These are phyloP conservation scores for Candida golubevii DNA, from an alignment of 805 yeast genomes.

Conservation along the genomic window DNA sequence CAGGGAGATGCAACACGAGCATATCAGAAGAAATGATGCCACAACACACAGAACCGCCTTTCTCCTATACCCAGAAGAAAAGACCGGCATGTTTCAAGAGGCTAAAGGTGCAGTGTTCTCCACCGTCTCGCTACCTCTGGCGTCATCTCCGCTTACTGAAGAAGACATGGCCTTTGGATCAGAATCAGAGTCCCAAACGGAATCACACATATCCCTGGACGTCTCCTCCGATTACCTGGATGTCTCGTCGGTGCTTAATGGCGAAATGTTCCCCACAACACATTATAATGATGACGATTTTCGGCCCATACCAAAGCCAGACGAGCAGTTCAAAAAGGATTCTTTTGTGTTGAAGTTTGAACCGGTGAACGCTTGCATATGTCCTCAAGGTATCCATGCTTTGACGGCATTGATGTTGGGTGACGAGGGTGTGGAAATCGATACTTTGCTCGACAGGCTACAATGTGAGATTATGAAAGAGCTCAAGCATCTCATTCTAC, in stretches of 20 bases:
- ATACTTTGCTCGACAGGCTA: constrained; percentile 55
- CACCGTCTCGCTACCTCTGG: constrained; percentile 59
- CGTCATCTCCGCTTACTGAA: constrained; percentile 54
- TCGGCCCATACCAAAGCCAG: constrained; percentile 25
- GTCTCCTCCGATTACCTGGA: constrained; percentile 10
- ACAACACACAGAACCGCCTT: constrained; percentile 81
- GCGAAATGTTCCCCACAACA: constrained; percentile 21
- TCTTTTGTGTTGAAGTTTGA: constrained; percentile 54
- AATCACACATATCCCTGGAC: constrained; percentile 2
- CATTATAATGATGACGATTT: constrained; percentile 30
- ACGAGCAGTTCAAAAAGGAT: constrained; percentile 47
- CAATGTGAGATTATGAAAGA: constrained; percentile 55
- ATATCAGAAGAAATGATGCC: constrained; percentile 68
- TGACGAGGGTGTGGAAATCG: constrained; percentile 36
- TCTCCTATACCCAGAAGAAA: constrained; percentile 49
- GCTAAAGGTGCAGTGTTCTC: constrained; percentile 52
- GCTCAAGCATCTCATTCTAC: constrained; percentile 32
- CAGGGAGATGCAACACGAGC: constrained; percentile 55
- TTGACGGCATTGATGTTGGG: constrained; percentile 34
- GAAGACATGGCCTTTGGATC: constrained; percentile 13
- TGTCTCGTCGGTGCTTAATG: constrained; percentile 6
- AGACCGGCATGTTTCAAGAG: constrained; percentile 45
- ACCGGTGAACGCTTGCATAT: constrained; percentile 40
- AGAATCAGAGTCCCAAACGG: background rate
- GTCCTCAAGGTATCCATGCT: constrained; percentile 42